Percentiles rank a stretch among this genome's conserved stretches.
phyloP scores from a whole-genome alignment of 768 basidiomycete species.

The Boletus eberwhitei region DNA sequence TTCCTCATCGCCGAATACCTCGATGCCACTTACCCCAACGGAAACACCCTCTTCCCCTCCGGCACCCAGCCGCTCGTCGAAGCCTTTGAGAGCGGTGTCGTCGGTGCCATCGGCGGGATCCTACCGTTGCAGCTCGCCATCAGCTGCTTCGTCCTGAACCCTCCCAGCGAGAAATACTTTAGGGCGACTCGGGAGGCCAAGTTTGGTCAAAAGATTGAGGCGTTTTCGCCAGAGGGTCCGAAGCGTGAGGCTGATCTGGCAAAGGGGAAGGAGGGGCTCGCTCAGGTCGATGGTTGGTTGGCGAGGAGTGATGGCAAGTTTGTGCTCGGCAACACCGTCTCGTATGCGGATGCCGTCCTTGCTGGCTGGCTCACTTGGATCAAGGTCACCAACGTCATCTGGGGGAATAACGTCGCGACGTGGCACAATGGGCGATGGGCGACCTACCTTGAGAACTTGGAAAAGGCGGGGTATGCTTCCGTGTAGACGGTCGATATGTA shows the following conservation, averaged over 20 bases:
- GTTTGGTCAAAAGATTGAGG: slow-evolving; percentile 35
- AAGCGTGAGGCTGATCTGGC: slow-evolving; percentile 26
- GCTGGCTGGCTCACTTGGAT: slow-evolving; percentile 37
- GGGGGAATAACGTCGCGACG: slow-evolving; percentile 28
- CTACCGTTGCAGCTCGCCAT: slow-evolving; percentile 13
- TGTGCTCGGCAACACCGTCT: slow-evolving; percentile 33
- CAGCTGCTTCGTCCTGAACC: slow-evolving; percentile 20
- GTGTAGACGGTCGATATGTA: slow-evolving; percentile 5
- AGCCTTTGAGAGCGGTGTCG: slow-evolving; percentile 32
- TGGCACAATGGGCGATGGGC: slow-evolving; percentile 43
- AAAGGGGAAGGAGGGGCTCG: slow-evolving; percentile 25
- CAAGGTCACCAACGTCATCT: slow-evolving; percentile 28
- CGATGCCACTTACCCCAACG: slow-evolving; percentile 39
- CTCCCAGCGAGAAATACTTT: slow-evolving; percentile 32
- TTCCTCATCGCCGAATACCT: slow-evolving; percentile 45
- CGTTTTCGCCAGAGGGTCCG: slow-evolving; percentile 32
- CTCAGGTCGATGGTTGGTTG: slow-evolving; percentile 31
- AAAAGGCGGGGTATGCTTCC: slow-evolving; percentile 30
- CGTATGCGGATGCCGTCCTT: slow-evolving; percentile 36
- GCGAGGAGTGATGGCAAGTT: slow-evolving; percentile 29
- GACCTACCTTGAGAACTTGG: slow-evolving; percentile 29
- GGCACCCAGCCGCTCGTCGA: slow-evolving; percentile 39
- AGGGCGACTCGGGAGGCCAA: slow-evolving; percentile 31
- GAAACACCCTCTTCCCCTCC: slow-evolving; percentile 39
- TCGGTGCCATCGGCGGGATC: slow-evolving; percentile 10